A percentile compares a stretch with the other conserved stretches of the same genome.
Conservation (phyloP, 306 rosid genomes). For the Gleditsia sinensis region DNA sequence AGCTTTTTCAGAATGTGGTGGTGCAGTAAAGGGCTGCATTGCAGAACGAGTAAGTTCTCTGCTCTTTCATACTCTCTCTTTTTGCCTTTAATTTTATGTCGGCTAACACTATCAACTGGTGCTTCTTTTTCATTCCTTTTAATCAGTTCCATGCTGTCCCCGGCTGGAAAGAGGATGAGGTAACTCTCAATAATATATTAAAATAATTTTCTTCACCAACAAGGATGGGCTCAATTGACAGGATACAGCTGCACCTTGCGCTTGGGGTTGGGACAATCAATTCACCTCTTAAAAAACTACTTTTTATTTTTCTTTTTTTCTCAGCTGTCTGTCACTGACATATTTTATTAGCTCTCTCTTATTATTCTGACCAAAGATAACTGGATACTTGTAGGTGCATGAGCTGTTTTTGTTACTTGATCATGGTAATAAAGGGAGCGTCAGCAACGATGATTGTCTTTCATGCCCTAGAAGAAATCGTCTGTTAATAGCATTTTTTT, state of each 20-base stretch:
- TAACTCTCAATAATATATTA: constrained; percentile 5
- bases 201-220: background rate
- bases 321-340: background rate
- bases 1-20: too few species aligned
- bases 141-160: constrained; percentile 57
- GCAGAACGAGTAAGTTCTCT: background rate
- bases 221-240: too few species aligned
- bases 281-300: too few species aligned
- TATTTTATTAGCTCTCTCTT: background rate
- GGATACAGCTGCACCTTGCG: too few species aligned
- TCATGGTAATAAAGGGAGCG: constrained; percentile 48
- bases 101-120: constrained; percentile 11
- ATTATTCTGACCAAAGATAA: background rate
- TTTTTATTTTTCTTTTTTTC: too few species aligned
- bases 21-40: too few species aligned
- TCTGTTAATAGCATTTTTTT: constrained; percentile 57
- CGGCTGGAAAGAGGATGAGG: constrained; percentile 49
- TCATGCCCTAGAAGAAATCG: constrained; percentile 52
- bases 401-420: too few species aligned
- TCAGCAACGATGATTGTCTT: constrained; percentile 48
- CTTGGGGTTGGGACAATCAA: too few species aligned
- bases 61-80: background rate
- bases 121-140: background rate
- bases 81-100: background rate
- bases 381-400: constrained; percentile 40